phyloP scores from a whole-genome alignment of 225 moss, liverwort and hornwort species.

The Sphagnum tenellum region DNA sequence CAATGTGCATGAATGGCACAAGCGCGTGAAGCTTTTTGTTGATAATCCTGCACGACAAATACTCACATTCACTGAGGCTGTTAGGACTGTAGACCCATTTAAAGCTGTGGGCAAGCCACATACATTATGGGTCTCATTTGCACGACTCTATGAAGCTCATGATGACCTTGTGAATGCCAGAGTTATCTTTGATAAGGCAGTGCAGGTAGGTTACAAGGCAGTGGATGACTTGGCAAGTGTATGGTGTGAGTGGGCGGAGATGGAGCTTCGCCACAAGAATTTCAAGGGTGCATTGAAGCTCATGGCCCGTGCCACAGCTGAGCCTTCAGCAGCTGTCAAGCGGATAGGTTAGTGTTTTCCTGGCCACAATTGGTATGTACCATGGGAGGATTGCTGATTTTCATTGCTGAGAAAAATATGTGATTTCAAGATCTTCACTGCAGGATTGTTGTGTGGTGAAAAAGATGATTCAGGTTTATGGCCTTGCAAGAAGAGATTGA shows the following conservation, averaged over 20 bases:
- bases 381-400: no score
- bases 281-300: slow-evolving; percentile 77
- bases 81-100: slow-evolving; percentile 78
- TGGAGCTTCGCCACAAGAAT: slow-evolving; percentile 84
- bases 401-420: no score
- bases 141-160: slow-evolving; percentile 76
- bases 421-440: no score
- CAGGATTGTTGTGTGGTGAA: no score
- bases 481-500: neutral
- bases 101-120: slow-evolving; percentile 92
- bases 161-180: slow-evolving; percentile 72
- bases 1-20: slow-evolving; percentile 98
- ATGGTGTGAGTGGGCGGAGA: slow-evolving; percentile 99
- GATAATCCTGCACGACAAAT: slow-evolving; percentile 72
- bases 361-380: no score
- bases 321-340: slow-evolving; percentile 69
- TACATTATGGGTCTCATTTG: slow-evolving; percentile 91
- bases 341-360: slow-evolving; percentile 44
- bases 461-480: neutral
- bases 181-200: slow-evolving; percentile 92
- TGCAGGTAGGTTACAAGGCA: slow-evolving; percentile 83
- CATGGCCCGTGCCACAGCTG: slow-evolving; percentile 90
- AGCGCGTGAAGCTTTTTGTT: slow-evolving; percentile 84
- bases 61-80: slow-evolving; percentile 82
- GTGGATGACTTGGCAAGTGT: slow-evolving; percentile 94